Evolutionary conservation across 306 rosid genomes (phyloP).

Genomic region (Luffa aegyptiaca): DNA sequence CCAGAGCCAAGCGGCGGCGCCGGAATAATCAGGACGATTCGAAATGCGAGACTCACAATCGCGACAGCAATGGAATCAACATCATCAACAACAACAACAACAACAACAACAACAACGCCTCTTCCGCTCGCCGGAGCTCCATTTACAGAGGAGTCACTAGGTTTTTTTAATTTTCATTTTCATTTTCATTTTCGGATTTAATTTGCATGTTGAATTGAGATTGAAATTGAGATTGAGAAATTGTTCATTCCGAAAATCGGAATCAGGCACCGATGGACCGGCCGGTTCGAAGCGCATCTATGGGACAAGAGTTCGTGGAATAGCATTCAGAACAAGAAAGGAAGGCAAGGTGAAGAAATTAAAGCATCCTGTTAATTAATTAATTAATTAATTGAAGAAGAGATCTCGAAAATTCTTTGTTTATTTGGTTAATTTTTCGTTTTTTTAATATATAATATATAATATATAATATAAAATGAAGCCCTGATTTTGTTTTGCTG

Average conservation of each 20-base stretch:
- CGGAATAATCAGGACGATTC: slow-evolving; percentile 20
- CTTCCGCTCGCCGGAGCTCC: slow-evolving; percentile 51
- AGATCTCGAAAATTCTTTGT: not conserved
- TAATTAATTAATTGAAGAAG: not conserved
- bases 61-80: not conserved
- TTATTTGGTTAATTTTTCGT: not conserved
- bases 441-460: not conserved
- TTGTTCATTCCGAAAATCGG: not conserved
- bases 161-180: slow-evolving; percentile 18
- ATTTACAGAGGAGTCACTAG: slow-evolving; percentile 93
- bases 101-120: not conserved
- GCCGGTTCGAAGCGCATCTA: slow-evolving; percentile 92
- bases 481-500: slow-evolving; percentile 26
- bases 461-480: not conserved
- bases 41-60: slow-evolving; percentile 14
- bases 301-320: slow-evolving; percentile 97
- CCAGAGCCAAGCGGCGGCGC: slow-evolving; percentile 19
- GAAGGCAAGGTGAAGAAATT: slow-evolving; percentile 62
- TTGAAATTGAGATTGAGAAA: slow-evolving; percentile 13
- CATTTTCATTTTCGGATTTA: not conserved
- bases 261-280: slow-evolving; percentile 91
- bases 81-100: not conserved
- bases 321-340: slow-evolving; percentile 74
- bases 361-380: not conserved
- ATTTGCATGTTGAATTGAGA: slow-evolving; percentile 36